Conservation (phyloP, 2,329 filamentous ascomycete genomes). For the Dothideomycetes sp. region DNA sequence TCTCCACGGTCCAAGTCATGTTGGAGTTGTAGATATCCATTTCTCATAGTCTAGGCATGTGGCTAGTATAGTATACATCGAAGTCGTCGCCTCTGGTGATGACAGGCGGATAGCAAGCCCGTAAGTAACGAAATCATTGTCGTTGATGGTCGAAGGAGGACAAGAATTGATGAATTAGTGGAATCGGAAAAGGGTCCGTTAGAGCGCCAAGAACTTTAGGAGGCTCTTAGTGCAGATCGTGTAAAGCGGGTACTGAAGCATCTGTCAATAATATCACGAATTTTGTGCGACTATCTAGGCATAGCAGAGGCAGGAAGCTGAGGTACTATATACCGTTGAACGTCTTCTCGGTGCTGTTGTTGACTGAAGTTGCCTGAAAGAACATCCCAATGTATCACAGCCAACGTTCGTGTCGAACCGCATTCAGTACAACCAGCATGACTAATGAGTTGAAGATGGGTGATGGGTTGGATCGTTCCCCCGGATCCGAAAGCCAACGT, state of each 20-base stretch:
- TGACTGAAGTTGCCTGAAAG: not conserved
- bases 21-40: too few species aligned
- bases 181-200: not conserved
- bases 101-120: not conserved
- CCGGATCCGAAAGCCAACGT: not conserved
- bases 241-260: too few species aligned
- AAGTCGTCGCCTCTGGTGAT: slow-evolving; percentile 6
- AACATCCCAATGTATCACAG: not conserved
- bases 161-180: not conserved
- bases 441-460: not conserved
- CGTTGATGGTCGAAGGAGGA: too few species aligned
- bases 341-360: too few species aligned
- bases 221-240: too few species aligned
- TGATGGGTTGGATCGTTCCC: not conserved
- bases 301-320: too few species aligned
- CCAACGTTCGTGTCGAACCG: not conserved
- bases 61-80: too few species aligned
- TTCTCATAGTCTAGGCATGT: too few species aligned
- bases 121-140: not conserved
- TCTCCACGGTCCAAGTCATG: not conserved
- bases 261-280: too few species aligned
- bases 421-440: not conserved
- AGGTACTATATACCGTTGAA: too few species aligned
- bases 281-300: too few species aligned
- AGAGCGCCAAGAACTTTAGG: too few species aligned